Conservation (phyloP, 805 yeast species). For the Ogataea wickerhamii region DNA sequence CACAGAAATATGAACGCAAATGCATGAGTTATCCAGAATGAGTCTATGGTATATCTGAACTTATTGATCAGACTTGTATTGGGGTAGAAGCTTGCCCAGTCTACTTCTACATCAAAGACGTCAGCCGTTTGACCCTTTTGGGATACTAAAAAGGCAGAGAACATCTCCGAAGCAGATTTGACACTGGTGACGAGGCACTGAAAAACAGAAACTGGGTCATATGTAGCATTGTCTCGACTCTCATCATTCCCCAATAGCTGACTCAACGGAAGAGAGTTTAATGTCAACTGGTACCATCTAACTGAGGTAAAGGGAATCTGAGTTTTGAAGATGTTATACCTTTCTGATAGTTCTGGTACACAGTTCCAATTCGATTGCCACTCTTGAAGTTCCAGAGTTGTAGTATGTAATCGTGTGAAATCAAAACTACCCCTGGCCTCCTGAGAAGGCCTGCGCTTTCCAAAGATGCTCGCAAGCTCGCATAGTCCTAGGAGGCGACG, state of each 20-base stretch:
- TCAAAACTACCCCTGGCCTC: constrained; percentile 1
- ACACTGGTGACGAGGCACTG: constrained; percentile 3
- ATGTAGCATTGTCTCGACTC: neutral
- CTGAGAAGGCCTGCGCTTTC: neutral
- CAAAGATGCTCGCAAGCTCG: constrained; percentile 3
- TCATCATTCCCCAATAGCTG: constrained; percentile 4
- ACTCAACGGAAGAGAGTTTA: constrained; percentile 4
- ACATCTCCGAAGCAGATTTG: constrained; percentile 3
- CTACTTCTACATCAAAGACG: neutral
- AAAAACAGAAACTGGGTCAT: constrained; percentile 6
- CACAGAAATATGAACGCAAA: constrained; percentile 5
- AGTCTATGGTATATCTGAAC: constrained; percentile 3
- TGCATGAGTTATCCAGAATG: constrained; percentile 5
- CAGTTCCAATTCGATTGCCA: constrained; percentile 3
- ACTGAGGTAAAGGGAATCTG: constrained; percentile 3
- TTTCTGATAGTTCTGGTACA: neutral
- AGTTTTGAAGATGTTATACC: constrained; percentile 1
- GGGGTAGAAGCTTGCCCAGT: constrained; percentile 1
- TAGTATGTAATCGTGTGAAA: constrained; percentile 3
- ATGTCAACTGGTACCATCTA: constrained; percentile 4
- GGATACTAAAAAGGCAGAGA: constrained; percentile 3
- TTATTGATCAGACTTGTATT: constrained; percentile 1
- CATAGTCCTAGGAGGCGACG: constrained; percentile 2
- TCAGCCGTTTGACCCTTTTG: constrained; percentile 1
- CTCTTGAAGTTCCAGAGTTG: constrained; percentile 3